Evolutionary conservation across 176 grass and related monocot genomes (phyloP).

Genomic region (Stipa capillata): DNA sequence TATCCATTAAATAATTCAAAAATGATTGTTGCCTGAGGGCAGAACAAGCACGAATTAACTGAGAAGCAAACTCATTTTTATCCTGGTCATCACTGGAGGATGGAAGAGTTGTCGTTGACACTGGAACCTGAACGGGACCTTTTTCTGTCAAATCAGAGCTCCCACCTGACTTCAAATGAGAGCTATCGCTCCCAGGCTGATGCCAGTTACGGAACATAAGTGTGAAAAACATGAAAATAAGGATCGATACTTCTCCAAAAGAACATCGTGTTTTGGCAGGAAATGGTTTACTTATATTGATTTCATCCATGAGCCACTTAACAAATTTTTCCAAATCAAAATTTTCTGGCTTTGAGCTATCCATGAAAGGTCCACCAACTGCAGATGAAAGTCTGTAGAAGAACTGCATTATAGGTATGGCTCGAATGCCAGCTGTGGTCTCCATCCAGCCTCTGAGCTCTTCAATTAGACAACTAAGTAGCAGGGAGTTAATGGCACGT

Average conservation of each 20-base stretch:
- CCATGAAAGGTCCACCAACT: conserved; percentile 94
- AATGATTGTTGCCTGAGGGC: conserved; percentile 77
- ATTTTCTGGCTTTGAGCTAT: conserved; percentile 85
- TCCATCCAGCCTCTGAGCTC: conserved; percentile 95
- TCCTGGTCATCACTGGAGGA: conserved; percentile 64
- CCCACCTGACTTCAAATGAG: conserved; percentile 58
- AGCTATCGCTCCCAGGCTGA: conserved; percentile 67
- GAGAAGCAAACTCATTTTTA: conserved; percentile 84
- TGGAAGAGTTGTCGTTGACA: conserved; percentile 25
- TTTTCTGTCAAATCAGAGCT: conserved; percentile 73
- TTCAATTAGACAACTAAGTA: conserved; percentile 74
- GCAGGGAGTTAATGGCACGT: conserved; percentile 78
- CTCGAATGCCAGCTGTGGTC: conserved; percentile 63
- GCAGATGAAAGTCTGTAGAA: conserved; percentile 94
- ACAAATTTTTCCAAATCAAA: conserved; percentile 96
- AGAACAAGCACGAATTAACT: conserved; percentile 82
- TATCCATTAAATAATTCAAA: conserved; percentile 96
- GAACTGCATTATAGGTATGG: conserved; percentile 91
- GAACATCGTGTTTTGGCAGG: conserved; percentile 61
- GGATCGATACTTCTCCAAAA: conserved; percentile 89
- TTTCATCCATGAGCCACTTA: conserved; percentile 86
- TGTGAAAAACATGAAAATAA: conserved; percentile 99
- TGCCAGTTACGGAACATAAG: conserved; percentile 99
- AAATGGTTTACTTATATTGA: conserved; percentile 81
- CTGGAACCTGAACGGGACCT: conserved; percentile 35